phyloP scores from a whole-genome alignment of 768 basidiomycete species.

The Agaricus blazei region DNA sequence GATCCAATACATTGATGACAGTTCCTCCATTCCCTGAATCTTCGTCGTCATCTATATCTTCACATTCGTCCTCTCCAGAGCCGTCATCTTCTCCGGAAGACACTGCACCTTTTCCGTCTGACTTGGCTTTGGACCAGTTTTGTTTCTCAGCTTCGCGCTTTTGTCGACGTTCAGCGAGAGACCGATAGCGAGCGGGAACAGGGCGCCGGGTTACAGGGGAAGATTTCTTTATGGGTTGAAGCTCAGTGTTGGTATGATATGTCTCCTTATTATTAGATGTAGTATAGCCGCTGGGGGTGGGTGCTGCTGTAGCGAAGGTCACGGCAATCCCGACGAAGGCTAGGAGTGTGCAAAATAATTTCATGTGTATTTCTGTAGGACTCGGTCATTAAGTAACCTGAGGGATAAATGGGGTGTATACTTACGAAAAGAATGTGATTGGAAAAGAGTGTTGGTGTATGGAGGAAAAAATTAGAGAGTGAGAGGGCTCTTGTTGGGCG shows the following conservation, averaged over 20 bases:
- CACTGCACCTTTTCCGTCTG: too few species aligned
- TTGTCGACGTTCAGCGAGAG: neutral
- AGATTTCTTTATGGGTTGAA: neutral
- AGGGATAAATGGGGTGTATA: too few species aligned
- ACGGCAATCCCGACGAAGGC: neutral
- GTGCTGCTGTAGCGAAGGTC: neutral
- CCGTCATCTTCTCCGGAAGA: too few species aligned
- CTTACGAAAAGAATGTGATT: too few species aligned
- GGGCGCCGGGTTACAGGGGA: neutral
- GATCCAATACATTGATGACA: neutral
- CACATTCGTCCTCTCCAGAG: neutral
- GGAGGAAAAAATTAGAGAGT: too few species aligned
- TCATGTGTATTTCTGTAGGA: neutral
- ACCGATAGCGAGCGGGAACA: neutral
- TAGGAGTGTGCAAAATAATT: neutral
- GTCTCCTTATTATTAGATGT: neutral
- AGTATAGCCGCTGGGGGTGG: neutral
- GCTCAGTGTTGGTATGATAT: neutral
- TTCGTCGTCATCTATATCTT: conserved; percentile 3
- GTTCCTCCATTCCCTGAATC: neutral
- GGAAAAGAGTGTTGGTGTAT: too few species aligned
- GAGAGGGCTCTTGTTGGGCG: too few species aligned
- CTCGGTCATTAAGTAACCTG: neutral
- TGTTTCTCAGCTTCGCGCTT: neutral
- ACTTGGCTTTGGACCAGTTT: neutral